phyloP scores from a whole-genome alignment of 1,139 yeast genomes.

The Sugiyamaella xylanicola region DNA sequence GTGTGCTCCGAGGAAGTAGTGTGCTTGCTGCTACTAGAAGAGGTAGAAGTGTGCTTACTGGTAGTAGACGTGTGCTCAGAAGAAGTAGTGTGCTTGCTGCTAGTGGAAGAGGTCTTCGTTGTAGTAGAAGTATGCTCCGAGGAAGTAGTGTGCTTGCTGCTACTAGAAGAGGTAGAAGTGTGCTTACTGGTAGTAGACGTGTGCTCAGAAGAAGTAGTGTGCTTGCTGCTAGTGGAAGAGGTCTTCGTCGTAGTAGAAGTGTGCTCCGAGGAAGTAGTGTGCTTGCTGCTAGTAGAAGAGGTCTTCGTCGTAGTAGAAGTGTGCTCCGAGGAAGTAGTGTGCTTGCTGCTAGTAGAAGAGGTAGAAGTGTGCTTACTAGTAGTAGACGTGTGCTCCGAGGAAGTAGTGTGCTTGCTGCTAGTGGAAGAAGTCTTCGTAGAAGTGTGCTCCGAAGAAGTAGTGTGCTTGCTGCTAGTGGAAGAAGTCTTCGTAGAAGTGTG shows the following conservation, averaged over 20 bases:
- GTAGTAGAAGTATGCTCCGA: not conserved
- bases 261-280: not conserved
- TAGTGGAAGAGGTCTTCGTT: not conserved
- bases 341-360: not conserved
- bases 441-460: not conserved
- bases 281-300: not conserved
- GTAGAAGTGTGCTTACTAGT: not conserved
- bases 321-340: not conserved
- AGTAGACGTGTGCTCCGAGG: not conserved
- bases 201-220: not conserved
- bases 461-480: not conserved
- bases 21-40: not conserved
- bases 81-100: not conserved
- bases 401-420: not conserved
- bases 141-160: conserved; percentile 2
- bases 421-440: not conserved
- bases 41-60: not conserved
- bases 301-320: not conserved
- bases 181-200: not conserved
- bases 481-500: conserved; percentile 5
- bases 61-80: not conserved
- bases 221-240: not conserved
- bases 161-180: not conserved
- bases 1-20: not conserved
- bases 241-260: not conserved